Evolutionary conservation across 371 early-diverging fungal genomes (phyloP), one percentile per base, ranked within the genome.

Genomic region (Batrachochytrium dendrobatidis): DNA sequence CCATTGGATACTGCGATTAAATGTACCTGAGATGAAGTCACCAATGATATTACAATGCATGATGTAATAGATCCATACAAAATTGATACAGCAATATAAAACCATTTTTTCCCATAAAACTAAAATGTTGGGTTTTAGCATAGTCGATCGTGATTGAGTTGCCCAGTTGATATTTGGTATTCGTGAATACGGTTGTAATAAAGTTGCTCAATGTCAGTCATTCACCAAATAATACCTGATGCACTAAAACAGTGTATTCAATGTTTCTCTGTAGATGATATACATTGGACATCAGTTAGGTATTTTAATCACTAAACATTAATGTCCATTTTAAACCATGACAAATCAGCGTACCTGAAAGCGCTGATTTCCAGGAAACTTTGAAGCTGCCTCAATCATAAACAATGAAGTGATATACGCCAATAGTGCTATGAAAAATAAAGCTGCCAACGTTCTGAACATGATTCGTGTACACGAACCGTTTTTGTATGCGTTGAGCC

Each of bases 191-290:
- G n/a, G n/a, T n/a, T n/a, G n/a, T n/a, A n/a, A n/a, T n/a, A n/a
- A n/a, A n/a, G n/a, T n/a, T n/a, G n/a, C n/a, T n/a, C n/a, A n/a
- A n/a, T n/a, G n/a, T n/a, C n/a, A n/a, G n/a, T n/a, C n/a, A n/a
- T n/a, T n/a, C n/a, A n/a, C n/a, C n/a, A n/a, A n/a, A n/a, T n/a
- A n/a, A n/a, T 43, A 57, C 49, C 49, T 76, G 77, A 61, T 76
- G 77, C 7, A 76, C 77, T 30, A 76, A 58, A 28, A 76, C 74
- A 5, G 77, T 73, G 43, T 71, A 65, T 56, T 76, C 77, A 24
- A 76, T 67, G 58, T 76, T 76, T 34, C 68, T 22, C 70, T 74
- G 51, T n/a, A 29, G 8, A 29, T 15, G 39, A n/a, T 39, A n/a
- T 39, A 12, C 15, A 15, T 12, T 15, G 39, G 12, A 12, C 39